These are phyloP conservation scores for Diaporthe sp. DNA, from an alignment of 2,329 filamentous ascomycete genomes.

Conservation along the genomic window DNA sequence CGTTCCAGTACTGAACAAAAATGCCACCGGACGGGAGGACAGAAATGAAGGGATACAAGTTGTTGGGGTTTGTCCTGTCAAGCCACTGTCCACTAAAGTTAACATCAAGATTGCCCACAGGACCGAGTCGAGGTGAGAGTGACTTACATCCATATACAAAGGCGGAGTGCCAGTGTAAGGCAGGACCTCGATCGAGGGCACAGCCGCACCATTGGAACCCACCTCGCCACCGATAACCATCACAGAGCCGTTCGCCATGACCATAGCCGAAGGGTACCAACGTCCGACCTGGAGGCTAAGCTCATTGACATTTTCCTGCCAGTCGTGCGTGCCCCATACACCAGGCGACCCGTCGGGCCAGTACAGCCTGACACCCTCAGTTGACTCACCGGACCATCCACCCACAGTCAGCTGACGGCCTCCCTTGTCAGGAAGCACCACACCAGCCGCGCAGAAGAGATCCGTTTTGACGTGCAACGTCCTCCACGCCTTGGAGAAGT, in stretches of 20 bases:
- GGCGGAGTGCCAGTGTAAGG: slow-evolving; percentile 59
- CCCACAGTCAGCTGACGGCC: slow-evolving; percentile 71
- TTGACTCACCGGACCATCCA: slow-evolving; percentile 68
- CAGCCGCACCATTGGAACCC: slow-evolving; percentile 64
- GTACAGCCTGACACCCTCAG: slow-evolving; percentile 68
- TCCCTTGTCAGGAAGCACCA: slow-evolving; percentile 70
- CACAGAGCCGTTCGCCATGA: slow-evolving; percentile 69
- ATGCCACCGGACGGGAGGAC: slow-evolving; percentile 68
- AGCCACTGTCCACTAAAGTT: slow-evolving; percentile 54
- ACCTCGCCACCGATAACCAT: slow-evolving; percentile 67
- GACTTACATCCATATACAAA: slow-evolving; percentile 56
- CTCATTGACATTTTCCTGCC: slow-evolving; percentile 65
- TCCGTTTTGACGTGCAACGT: slow-evolving; percentile 69
- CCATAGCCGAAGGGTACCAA: slow-evolving; percentile 68
- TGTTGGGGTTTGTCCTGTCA: slow-evolving; percentile 67
- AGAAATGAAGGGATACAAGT: slow-evolving; percentile 70
- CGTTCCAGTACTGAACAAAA: slow-evolving; percentile 71
- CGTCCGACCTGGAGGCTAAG: slow-evolving; percentile 62
- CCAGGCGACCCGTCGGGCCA: slow-evolving; percentile 67
- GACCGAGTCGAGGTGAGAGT: background rate
- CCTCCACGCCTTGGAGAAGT: slow-evolving; percentile 64
- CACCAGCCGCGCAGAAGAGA: slow-evolving; percentile 70
- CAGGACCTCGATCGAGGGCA: slow-evolving; percentile 67
- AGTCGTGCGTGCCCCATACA: slow-evolving; percentile 63
- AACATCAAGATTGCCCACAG: background rate